Base-by-base conservation (phyloP, 768 basidiomycete species). In the Tricholoma saponaceum region DNA sequence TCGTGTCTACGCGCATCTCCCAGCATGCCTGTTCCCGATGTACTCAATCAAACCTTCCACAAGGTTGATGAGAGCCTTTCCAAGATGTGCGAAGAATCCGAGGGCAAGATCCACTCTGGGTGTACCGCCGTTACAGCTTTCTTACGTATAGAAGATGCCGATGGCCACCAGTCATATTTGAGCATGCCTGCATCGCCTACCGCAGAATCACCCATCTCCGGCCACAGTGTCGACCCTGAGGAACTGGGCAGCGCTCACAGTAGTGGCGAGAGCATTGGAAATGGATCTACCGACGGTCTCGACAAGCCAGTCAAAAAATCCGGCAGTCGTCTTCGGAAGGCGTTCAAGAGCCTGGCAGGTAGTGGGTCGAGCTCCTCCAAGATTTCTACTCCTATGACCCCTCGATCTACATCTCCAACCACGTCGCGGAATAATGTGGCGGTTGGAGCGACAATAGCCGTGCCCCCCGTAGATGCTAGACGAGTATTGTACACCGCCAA, bases 41-140 rank as follows among this genome's bases (percentile, higher is more conserved):
- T 95, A 58, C 83, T 98, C 58, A 98, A 98, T 69, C 79, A 88
- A 66, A 94, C 97, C 3, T 99, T 98, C 77, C 95, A 97, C 71
- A 81, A 84, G 39, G 97, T 98, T 57, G 97, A 99, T 67, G 80
- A 76, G 49, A 79, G 82, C 57, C 81, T 99, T 30, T 95, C 93
- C 16, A 82, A 79, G 49, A 85, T 98, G 66, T 87, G 94, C 55
- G 89, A 90, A 66, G 85, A 89, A 61, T 90, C 90, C 5, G 88
- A 91, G 39, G 93, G 92, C 63, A 94, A 92, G 71, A 95, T 96
- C 51, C 93, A 96, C 66, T 95, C 92, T 6, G 97, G 97, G 1
- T 98, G 96, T 68, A 99, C 97, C 4, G 97, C 92, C 4, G 97
- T 97, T 33, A 95, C 92, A 25, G 94, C 94, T 2, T 96, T 98